Evolutionary conservation across 129 eudicot species (phyloP).

Genomic region (Pulicaria dysenterica): DNA sequence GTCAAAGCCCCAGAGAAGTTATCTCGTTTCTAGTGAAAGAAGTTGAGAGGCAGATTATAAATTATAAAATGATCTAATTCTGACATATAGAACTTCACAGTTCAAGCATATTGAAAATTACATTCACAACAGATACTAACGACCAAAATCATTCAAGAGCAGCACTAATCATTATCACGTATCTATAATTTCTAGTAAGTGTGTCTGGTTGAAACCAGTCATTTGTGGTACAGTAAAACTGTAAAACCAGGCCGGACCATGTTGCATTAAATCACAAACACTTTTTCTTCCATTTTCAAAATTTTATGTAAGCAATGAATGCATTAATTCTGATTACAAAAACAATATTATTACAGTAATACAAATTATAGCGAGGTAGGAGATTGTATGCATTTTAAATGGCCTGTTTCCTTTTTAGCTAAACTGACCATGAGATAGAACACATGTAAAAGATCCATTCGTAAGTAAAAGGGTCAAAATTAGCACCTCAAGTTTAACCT

Average conservation of each 20-base stretch:
- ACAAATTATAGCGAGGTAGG: background rate
- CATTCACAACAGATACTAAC: background rate
- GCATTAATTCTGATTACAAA: background rate
- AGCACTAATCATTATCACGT: background rate
- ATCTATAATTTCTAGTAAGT: background rate
- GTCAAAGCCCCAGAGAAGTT: conserved; percentile 57
- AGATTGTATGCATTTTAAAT: background rate
- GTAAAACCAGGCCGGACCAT: no score
- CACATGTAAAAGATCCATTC: background rate
- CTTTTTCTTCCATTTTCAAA: background rate
- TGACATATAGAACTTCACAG: conserved; percentile 4
- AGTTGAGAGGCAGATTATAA: conserved; percentile 11
- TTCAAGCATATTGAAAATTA: background rate
- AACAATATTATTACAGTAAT: background rate
- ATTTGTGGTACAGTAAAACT: background rate
- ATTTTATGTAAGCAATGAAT: background rate
- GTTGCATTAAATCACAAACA: background rate
- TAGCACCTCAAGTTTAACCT: background rate
- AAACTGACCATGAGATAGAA: conserved; percentile 8
- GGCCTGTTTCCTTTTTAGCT: background rate
- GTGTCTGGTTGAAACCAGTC: background rate
- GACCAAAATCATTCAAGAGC: conserved; percentile 17
- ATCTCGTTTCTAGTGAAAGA: conserved; percentile 74
- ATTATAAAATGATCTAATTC: background rate
- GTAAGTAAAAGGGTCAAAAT: background rate